phyloP scores from a whole-genome alignment of 768 basidiomycete species.

The Termitomyces sp. region DNA sequence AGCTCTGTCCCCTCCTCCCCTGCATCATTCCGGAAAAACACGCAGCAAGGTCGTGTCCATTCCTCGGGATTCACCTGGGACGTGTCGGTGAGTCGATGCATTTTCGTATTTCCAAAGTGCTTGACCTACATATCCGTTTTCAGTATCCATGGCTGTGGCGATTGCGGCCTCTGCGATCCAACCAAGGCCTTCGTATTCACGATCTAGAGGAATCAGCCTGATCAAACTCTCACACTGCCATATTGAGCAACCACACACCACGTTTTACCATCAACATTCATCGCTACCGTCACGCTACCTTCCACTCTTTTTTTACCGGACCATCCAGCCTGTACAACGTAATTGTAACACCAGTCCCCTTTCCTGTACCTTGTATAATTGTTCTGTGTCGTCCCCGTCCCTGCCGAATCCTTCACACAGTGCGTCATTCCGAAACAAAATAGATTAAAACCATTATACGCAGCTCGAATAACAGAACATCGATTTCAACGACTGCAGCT shows the following conservation, averaged over 20 bases:
- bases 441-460: constrained; percentile 16
- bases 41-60: constrained; percentile 15
- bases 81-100: constrained; percentile 13
- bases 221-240: background rate
- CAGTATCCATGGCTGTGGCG: constrained; percentile 13
- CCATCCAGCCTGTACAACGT: background rate
- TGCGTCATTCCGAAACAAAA: background rate
- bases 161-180: constrained; percentile 12
- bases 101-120: background rate
- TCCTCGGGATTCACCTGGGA: constrained; percentile 13
- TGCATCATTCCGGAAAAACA: constrained; percentile 14
- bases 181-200: constrained; percentile 6
- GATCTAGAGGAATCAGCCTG: background rate
- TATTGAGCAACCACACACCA: constrained; percentile 1
- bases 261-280: constrained; percentile 1
- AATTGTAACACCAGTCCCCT: background rate
- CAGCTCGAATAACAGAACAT: constrained; percentile 12
- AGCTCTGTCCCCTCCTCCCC: constrained; percentile 12
- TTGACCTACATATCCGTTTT: background rate
- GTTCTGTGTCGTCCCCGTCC: background rate
- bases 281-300: background rate
- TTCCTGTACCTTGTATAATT: constrained; percentile 1
- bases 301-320: background rate
- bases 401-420: background rate
- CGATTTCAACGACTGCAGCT: background rate